A percentile compares a stretch with the other conserved stretches of the same genome.
Conservation (phyloP, 352 stramenopile species). For the Globisporangium okanoganense region DNA sequence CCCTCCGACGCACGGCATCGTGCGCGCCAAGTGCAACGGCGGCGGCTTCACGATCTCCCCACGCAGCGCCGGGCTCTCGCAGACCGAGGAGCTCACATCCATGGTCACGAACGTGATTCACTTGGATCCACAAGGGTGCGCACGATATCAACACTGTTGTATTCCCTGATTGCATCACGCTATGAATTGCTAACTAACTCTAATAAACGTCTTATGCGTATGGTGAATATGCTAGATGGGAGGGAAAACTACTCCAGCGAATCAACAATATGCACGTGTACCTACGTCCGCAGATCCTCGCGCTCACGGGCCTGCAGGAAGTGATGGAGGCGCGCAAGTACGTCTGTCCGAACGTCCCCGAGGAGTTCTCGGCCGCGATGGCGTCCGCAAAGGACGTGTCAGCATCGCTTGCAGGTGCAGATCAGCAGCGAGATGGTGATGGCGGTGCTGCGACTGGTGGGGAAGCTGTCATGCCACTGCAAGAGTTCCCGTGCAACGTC, state of each 20-base stretch:
- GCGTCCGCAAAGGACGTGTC: constrained; percentile 21
- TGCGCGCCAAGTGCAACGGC: constrained; percentile 61
- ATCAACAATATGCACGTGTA: constrained; percentile 55
- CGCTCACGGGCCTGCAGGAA: constrained; percentile 53
- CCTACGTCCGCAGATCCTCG: constrained; percentile 53
- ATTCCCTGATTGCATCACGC: no score
- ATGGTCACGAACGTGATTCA: constrained; percentile 74
- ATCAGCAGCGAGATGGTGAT: not conserved
- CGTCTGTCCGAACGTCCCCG: constrained; percentile 60
- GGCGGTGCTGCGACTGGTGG: not conserved
- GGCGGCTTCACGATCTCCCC: constrained; percentile 63
- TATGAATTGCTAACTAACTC: not conserved
- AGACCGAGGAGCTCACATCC: constrained; percentile 47
- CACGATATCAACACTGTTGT: not conserved
- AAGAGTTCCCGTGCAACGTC: constrained; percentile 53
- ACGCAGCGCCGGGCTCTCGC: constrained; percentile 16
- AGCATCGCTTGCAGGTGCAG: not conserved
- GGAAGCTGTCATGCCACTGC: constrained; percentile 17
- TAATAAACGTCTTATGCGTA: not conserved
- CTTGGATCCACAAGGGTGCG: constrained; percentile 48
- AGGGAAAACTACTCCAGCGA: constrained; percentile 56
- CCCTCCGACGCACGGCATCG: constrained; percentile 48
- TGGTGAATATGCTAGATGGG: constrained; percentile 24
- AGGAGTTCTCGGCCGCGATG: constrained; percentile 49
- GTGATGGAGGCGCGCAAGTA: constrained; percentile 78